A percentile compares a stretch with the other conserved stretches of the same genome.
Conservation (phyloP, 1,284 basidiomycete genomes). For the Sanghuangporus weigelae region DNA sequence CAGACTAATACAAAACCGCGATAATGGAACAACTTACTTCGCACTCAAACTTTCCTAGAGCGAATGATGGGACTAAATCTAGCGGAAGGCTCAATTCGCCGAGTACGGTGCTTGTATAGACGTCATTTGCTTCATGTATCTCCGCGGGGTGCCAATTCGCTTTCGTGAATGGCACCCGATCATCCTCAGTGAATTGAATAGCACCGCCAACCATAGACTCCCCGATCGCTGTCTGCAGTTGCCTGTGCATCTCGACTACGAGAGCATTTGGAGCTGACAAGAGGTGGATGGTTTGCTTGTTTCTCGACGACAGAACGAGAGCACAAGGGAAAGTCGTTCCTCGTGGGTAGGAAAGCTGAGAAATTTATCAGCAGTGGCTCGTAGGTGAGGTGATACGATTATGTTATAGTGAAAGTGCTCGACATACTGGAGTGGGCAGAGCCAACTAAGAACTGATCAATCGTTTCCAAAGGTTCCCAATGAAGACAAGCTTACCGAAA, state of each 20-base stretch:
- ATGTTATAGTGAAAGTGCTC: background rate
- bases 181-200: conserved; percentile 2
- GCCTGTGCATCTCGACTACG: background rate
- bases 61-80: conserved; percentile 7
- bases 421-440: conserved; percentile 6
- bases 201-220: background rate
- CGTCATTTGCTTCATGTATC: background rate
- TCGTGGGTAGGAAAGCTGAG: conserved; percentile 7
- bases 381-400: background rate
- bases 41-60: conserved; percentile 1
- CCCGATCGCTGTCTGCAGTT: background rate
- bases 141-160: background rate
- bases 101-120: background rate
- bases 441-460: background rate
- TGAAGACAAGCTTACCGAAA: conserved; percentile 3
- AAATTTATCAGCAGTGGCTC: background rate
- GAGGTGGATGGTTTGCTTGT: conserved; percentile 7
- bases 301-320: background rate
- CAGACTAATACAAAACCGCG: background rate
- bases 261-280: conserved; percentile 5
- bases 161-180: background rate
- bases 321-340: conserved; percentile 6
- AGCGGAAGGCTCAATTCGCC: conserved; percentile 4
- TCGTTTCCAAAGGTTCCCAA: background rate
- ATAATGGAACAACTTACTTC: conserved; percentile 1